Conservation (phyloP, 805 yeast species). For the Wickerhamia fluorescens region DNA sequence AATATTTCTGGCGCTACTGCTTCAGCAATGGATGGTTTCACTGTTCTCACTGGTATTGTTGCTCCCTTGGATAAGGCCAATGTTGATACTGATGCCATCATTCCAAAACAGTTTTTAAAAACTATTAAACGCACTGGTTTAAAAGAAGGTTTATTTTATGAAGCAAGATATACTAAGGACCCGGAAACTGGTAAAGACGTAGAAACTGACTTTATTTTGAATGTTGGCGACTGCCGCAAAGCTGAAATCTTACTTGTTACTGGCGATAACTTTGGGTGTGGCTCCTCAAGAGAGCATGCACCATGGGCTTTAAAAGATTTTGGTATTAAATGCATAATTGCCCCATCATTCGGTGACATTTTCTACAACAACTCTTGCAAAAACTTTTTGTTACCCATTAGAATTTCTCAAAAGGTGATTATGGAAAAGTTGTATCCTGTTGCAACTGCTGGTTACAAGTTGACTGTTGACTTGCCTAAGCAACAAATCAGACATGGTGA, state of each 20-base stretch:
- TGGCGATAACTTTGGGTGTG: conserved; percentile 98
- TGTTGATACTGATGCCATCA: conserved; percentile 97
- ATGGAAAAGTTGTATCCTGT: conserved; percentile 66
- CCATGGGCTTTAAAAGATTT: conserved; percentile 99
- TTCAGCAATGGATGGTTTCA: conserved; percentile 68
- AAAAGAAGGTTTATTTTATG: conserved; percentile 82
- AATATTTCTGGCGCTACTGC: conserved; percentile 12
- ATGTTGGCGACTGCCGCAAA: conserved; percentile 72
- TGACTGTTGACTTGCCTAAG: conserved; percentile 79
- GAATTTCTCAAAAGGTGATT: conserved; percentile 77
- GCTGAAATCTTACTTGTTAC: conserved; percentile 84
- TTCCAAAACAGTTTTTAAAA: conserved; percentile 96
- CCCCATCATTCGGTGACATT: conserved; percentile 97
- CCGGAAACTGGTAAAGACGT: conserved; percentile 63
- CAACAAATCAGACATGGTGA: conserved; percentile 76
- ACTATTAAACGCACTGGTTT: conserved; percentile 97
- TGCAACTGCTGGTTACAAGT: conserved; percentile 63
- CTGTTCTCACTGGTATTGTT: conserved; percentile 72
- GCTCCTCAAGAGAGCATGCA: conserved; percentile 98
- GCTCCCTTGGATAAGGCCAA: conserved; percentile 94
- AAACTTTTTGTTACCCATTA: conserved; percentile 89
- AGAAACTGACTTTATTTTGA: conserved; percentile 85
- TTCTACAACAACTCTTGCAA: conserved; percentile 96
- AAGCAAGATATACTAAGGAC: conserved; percentile 64
- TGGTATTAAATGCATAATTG: conserved; percentile 92